phyloP scores from a whole-genome alignment of 225 moss, liverwort and hornwort species.

The Takakia lepidozioides region DNA sequence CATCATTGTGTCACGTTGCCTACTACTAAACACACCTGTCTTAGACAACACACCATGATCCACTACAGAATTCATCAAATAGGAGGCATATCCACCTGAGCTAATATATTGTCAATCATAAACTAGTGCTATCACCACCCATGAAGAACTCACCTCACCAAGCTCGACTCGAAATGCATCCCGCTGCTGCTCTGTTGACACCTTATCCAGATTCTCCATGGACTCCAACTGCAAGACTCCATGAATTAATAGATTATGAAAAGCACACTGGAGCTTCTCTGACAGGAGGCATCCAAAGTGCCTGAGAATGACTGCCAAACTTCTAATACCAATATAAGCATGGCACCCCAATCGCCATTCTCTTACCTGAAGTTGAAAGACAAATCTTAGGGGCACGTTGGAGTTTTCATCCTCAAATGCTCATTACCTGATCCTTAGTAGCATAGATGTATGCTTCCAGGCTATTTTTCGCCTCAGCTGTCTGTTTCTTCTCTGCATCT shows the following conservation, averaged over 20 bases:
- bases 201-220: conserved; percentile 47
- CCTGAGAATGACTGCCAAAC: background rate
- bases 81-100: background rate
- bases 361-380: background rate
- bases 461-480: conserved; percentile 91
- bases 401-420: too few species aligned
- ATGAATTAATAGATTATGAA: too few species aligned
- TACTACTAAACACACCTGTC: too few species aligned
- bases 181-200: conserved; percentile 71
- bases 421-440: conserved; percentile 92
- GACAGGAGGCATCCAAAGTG: background rate
- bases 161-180: conserved; percentile 72
- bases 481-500: conserved; percentile 80
- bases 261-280: too few species aligned
- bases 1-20: too few species aligned
- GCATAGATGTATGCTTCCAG: conserved; percentile 92
- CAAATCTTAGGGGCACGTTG: too few species aligned
- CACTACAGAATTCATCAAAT: background rate
- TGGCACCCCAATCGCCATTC: background rate
- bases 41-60: background rate
- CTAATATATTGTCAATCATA: background rate
- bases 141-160: conserved; percentile 67
- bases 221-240: conserved; percentile 57
- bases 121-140: background rate
- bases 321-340: background rate